Evolutionary conservation across 2,329 filamentous ascomycete species (phyloP), one percentile per base, ranked within the genome.

Genomic region (Hypoxylon sp.): DNA sequence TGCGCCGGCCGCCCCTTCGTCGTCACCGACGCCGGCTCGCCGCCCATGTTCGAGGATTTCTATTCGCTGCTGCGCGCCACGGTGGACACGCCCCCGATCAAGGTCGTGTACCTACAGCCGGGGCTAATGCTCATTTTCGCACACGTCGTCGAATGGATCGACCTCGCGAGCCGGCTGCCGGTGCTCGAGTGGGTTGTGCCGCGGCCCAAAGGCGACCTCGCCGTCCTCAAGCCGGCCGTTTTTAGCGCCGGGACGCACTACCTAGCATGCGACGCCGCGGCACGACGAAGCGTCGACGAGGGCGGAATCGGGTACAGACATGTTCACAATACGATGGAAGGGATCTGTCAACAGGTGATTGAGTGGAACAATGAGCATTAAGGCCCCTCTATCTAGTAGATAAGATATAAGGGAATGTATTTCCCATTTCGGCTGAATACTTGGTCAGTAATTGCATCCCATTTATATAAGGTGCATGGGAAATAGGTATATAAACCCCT

Each of bases 21-120:
- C 39, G 78, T 87, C 20, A 84, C 82, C 2, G 85, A 87, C 50
- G 77, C 75, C 0, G 83, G 82, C 26, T 79, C 81, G 4, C 78
- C 84, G 30, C 71, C 78, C 6, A 64, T 74, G 6, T 82, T 78
- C 60, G 60, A 65, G 11, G 80, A 83, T 62, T 56, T 81, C 4
- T 82, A 82, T 56, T 66, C 48, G 4, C 69, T 80, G 0, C 68
- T 79, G 15, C 50, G 64, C 19, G 47, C 69, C 32, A 68, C 77
- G 19, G 74, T 73, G 24, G 69, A 63, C 43, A 78, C 76, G 15
- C 70, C 71, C 7, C 52, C 32, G 3, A 71, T 80, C 50, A 69
- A 68, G 19, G 62, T 80, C 8, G 61, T 66, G 3, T 71, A 68
- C 39, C 71, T 78, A 11, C 74, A 76, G 26, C 79, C 79, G 1